Evolutionary conservation across 345 rosid species (phyloP), one percentile per base, ranked within the genome.

Genomic region (Carallia pectinifolia): DNA sequence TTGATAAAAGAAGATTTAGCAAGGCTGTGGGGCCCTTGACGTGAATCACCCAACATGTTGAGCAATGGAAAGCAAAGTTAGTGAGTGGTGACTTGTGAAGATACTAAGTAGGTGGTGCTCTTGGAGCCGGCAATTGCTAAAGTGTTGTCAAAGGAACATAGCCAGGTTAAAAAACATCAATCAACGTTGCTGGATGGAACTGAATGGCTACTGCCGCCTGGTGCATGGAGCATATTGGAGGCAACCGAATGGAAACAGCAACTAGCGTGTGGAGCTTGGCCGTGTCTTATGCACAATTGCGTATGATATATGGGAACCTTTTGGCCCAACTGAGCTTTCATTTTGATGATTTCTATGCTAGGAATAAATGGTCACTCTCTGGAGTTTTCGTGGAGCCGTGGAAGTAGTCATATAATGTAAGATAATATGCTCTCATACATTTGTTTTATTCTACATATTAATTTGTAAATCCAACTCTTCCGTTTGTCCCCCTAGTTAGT

Each of bases 291-390:
- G 54, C 53, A 2, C 9, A 53, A 53, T 17, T 31, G 30, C 36
- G 55, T 13, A 40, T 61, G 15, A 3, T 55, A 78, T 67, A 67
- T 5, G 40, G 40, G 61, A 74, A 67, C 33, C 37, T 18, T 62
- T 73, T 54, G 64, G 47, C 73, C 65, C 55, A 73, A 68, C 87
- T 66, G 71, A 80, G 74, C 87, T 82, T 74, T 86, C 87, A 53
- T 36, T 70, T 79, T 67, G 86, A 86, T 84, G 76, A 80, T 84
- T 74, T 76, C 82, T 17, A 80, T 13, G 80, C 68, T 9, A 2
- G 37, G 15, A 50, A 34, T 68, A 47, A 37, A 33, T 37, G 50
- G 65, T 29, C 55, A 34, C 58, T 30, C 50, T 53, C 62, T 58
- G 34, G 62, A 53, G 53, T 48, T 61, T 31, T 7, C 36, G 23